A percentile compares a stretch with the other conserved stretches of the same genome.
These are phyloP conservation scores for Xylariomycetidae sp. DNA, from an alignment of 2,329 filamentous ascomycete genomes.

Conservation along the genomic window DNA sequence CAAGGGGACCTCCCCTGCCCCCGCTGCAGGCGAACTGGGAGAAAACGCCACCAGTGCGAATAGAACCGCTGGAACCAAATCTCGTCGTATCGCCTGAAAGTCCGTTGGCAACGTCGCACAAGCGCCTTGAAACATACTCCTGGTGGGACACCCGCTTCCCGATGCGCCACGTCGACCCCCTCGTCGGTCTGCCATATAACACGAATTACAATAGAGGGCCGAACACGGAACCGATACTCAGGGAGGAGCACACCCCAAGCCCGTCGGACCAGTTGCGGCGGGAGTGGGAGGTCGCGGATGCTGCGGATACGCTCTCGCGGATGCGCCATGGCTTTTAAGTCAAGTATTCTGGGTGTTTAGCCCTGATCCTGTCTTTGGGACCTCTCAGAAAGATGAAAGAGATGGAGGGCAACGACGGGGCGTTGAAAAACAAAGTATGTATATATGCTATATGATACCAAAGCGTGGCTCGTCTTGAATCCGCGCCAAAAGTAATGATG, in stretches of 20 bases:
- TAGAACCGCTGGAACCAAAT: constrained; percentile 22
- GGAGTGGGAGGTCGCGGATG: constrained; percentile 23
- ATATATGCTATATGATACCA: too few species aligned
- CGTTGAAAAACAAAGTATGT: too few species aligned
- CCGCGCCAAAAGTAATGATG: too few species aligned
- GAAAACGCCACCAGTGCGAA: constrained; percentile 15
- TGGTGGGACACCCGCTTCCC: constrained; percentile 20
- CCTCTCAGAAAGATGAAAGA: too few species aligned
- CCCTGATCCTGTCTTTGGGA: too few species aligned
- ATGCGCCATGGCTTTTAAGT: constrained; percentile 4
- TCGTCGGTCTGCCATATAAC: constrained; percentile 19
- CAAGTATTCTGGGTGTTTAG: not conserved
- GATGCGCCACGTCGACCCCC: constrained; percentile 23
- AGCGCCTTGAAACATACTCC: constrained; percentile 9
- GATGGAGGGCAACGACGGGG: too few species aligned
- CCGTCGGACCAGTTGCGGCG: constrained; percentile 26
- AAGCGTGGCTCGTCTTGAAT: too few species aligned
- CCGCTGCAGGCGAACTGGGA: constrained; percentile 20
- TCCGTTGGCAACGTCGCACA: constrained; percentile 17
- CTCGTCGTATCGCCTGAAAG: constrained; percentile 22
- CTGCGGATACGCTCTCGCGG: constrained; percentile 12
- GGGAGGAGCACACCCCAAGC: constrained; percentile 22
- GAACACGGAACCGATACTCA: constrained; percentile 6
- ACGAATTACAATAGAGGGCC: constrained; percentile 9
- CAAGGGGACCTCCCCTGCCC: constrained; percentile 16